Conservation (phyloP, 352 stramenopile genomes). For the Lagenidium giganteum region DNA sequence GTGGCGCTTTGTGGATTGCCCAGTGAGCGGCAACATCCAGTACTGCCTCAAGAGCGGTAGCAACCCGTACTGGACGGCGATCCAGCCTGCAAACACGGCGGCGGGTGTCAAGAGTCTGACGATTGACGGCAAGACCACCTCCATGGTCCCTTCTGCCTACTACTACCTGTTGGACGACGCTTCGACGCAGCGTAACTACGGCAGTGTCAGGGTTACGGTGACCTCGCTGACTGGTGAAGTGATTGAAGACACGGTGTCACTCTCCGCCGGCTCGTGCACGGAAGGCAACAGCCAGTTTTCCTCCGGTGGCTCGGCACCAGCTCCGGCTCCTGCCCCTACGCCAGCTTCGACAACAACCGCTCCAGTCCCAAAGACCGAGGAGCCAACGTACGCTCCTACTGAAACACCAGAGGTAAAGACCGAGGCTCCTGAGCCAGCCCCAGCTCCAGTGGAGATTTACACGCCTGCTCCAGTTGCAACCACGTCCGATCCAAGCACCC, state of each 20-base stretch:
- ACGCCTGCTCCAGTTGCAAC: no score
- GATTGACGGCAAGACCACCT: slow-evolving; percentile 32
- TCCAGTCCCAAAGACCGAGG: no score
- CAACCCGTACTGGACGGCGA: slow-evolving; percentile 39
- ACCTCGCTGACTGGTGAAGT: slow-evolving; percentile 54
- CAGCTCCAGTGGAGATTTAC: no score
- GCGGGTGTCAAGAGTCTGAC: slow-evolving; percentile 29
- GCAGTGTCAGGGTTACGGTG: slow-evolving; percentile 29
- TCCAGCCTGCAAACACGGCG: slow-evolving; percentile 37
- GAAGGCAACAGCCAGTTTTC: slow-evolving; percentile 9
- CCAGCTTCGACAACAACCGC: slow-evolving; percentile 6
- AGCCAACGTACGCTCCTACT: no score
- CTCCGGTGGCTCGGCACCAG: no score
- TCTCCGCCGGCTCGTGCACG: slow-evolving; percentile 6
- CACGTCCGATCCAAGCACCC: no score
- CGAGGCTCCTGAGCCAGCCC: no score
- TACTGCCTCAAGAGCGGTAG: slow-evolving; percentile 49
- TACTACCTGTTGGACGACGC: slow-evolving; percentile 39
- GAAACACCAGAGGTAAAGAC: no score
- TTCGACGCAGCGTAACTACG: slow-evolving; percentile 22
- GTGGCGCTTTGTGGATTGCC: slow-evolving; percentile 52
- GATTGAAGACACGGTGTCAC: slow-evolving; percentile 30
- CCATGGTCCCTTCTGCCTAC: slow-evolving; percentile 18
- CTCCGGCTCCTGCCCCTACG: not conserved
- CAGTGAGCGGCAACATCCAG: slow-evolving; percentile 38